Evolutionary conservation across 768 basidiomycete genomes (phyloP).

Genomic region (Amanita rimosa): DNA sequence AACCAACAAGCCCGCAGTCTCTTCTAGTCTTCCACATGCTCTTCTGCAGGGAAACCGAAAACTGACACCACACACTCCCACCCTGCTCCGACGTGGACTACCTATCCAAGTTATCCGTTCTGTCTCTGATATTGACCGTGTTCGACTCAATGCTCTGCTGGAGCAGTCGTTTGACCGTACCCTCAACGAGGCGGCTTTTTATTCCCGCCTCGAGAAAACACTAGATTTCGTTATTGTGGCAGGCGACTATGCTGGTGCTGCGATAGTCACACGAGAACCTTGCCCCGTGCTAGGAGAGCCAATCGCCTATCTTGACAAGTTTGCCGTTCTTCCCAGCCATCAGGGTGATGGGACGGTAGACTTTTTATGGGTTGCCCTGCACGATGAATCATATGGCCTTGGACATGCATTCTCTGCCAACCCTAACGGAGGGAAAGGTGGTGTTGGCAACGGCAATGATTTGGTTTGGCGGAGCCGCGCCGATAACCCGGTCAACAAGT

Average conservation of each 20-base stretch:
- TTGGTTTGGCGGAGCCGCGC: constrained; percentile 92
- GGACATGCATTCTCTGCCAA: constrained; percentile 91
- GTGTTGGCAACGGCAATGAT: constrained; percentile 83
- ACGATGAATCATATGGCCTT: constrained; percentile 96
- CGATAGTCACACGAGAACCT: constrained; percentile 72
- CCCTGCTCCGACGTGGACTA: constrained; percentile 80
- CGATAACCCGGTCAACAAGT: constrained; percentile 96
- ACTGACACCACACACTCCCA: constrained; percentile 85
- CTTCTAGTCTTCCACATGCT: constrained; percentile 91
- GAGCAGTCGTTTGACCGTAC: constrained; percentile 77
- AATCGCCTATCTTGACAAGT: constrained; percentile 95
- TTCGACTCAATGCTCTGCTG: constrained; percentile 68
- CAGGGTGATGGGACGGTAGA: constrained; percentile 99
- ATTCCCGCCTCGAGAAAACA: constrained; percentile 56
- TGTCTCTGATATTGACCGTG: constrained; percentile 55
- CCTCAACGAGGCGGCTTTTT: constrained; percentile 69
- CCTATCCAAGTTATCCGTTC: constrained; percentile 77
- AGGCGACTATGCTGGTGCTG: constrained; percentile 92
- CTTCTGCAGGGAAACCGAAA: constrained; percentile 79
- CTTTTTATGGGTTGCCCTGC: constrained; percentile 96
- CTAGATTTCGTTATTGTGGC: constrained; percentile 92
- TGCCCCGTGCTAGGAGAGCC: constrained; percentile 27
- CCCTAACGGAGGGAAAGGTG: constrained; percentile 87
- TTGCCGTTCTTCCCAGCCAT: constrained; percentile 87
- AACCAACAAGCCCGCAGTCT: constrained; percentile 95